These are phyloP conservation scores for Porpolomopsis calyptriformis DNA, from an alignment of 768 basidiomycete species.

Conservation along the genomic window DNA sequence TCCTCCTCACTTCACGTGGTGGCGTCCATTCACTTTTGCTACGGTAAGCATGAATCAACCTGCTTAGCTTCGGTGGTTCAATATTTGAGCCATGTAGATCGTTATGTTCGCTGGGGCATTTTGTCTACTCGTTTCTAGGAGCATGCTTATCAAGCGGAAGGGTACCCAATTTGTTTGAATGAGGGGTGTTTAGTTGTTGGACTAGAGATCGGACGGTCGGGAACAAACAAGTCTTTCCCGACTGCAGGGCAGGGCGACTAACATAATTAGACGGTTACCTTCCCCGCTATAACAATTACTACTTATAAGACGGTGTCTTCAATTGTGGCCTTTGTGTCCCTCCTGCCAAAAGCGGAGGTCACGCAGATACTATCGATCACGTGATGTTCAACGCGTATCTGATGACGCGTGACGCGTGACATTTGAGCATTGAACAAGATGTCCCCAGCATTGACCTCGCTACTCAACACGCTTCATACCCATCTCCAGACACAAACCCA, in stretches of 20 bases:
- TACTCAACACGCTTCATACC: slow-evolving; percentile 67
- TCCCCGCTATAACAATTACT: too few species aligned
- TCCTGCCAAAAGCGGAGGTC: too few species aligned
- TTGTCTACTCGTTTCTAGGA: neutral
- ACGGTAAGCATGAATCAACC: slow-evolving; percentile 30
- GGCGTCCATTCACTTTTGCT: slow-evolving; percentile 33
- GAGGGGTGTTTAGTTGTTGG: too few species aligned
- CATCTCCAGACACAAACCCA: slow-evolving; percentile 76
- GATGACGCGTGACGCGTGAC: neutral
- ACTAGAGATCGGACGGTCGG: too few species aligned
- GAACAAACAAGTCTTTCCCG: too few species aligned
- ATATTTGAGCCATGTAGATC: too few species aligned
- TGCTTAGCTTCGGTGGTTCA: too few species aligned
- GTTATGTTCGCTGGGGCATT: neutral
- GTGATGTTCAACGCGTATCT: neutral
- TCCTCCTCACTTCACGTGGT: slow-evolving; percentile 28
- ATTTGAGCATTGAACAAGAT: neutral
- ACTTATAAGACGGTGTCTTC: too few species aligned
- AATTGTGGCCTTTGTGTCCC: too few species aligned
- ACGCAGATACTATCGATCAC: neutral
- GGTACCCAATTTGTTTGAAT: slow-evolving; percentile 12
- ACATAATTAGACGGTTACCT: too few species aligned
- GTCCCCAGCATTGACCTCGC: slow-evolving; percentile 36
- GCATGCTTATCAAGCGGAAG: slow-evolving; percentile 21
- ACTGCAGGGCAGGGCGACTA: too few species aligned